Base-by-base conservation (phyloP, 73 alveolate species). In the Symbiodinium pilosum region DNA sequence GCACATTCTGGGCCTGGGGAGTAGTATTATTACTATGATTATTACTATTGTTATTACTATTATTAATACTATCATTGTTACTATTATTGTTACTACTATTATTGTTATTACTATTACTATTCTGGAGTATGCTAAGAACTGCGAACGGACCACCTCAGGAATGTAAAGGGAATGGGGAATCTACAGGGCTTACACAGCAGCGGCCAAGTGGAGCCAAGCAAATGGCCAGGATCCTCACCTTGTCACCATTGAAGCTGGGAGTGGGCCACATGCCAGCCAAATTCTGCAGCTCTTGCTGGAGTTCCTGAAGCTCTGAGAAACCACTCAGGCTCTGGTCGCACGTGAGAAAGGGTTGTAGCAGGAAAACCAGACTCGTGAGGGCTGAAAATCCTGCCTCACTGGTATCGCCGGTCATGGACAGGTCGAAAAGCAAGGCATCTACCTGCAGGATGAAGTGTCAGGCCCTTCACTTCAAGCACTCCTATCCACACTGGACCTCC, bases 241-340 rank as follows among this genome's bases (percentile, higher is more conserved):
- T 64, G 81, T 64, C 81, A 28, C 81, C 81, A n/a, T 64, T 30
- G 85, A 1, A 32, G 11, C 30, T 26, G 12, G 85, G 43, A 73
- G 71, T 43, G 28, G 95, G 32, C 95, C 95, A 88, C 95, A 88
- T 88, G 86, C 71, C 28, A 34, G 47, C 16, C 86, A 88, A 83
- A 43, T 43, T 54, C 54, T 56, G 52, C 95, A 88, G 68, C 83
- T 88, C 86, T 12, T 59, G 71, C 54, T 34, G 43, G 69, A 64
- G 42, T 43, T 56, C 86, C 85, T 64, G 85, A 41, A 36, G 59
- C n/a, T 14, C 16, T 3, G 87, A 36, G 21, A 28, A 0, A 18
- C 38, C 52, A 54, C 38, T 4, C 41, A 32, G 81, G 38, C 38
- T 64, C 75, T 56, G 75, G 36, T 32, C 41, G 41, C 16, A 20